phyloP scores from a whole-genome alignment of 441 rosid species.

The Populus tomentosa region DNA sequence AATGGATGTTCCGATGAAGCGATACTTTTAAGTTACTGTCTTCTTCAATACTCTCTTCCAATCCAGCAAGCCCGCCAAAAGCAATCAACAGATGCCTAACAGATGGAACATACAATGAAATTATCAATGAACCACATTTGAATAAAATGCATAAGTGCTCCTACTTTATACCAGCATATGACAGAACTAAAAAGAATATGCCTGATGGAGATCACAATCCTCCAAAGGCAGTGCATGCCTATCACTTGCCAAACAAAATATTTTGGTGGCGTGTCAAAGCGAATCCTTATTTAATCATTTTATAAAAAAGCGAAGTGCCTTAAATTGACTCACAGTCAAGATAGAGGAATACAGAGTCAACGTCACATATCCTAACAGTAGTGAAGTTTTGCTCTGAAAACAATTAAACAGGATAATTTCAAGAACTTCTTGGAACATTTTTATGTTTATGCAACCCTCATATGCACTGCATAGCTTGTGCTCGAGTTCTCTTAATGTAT shows the following conservation, averaged over 20 bases:
- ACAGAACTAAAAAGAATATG: neutral
- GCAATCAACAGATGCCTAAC: constrained; percentile 87
- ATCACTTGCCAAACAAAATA: neutral
- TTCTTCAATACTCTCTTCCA: constrained; percentile 82
- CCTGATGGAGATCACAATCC: neutral
- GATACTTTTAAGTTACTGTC: constrained; percentile 60
- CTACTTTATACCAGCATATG: neutral
- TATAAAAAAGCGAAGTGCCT: too few species aligned
- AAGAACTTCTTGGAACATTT: neutral
- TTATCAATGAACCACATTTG: neutral
- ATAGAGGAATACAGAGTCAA: neutral
- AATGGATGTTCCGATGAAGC: neutral
- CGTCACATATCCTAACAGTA: neutral
- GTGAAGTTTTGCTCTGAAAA: neutral
- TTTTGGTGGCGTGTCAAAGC: neutral
- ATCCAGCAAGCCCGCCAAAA: constrained; percentile 97
- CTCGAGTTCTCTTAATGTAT: neutral
- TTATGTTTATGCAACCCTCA: neutral
- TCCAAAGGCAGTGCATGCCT: neutral
- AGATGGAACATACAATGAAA: neutral
- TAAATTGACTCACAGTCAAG: neutral
- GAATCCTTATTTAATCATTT: neutral
- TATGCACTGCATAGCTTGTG: neutral
- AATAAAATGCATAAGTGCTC: neutral
- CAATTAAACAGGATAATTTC: neutral